Percentiles rank a stretch among this genome's conserved stretches.
Evolutionary conservation across 179 eudicot species (phyloP).

Genomic region (Silene vulgaris): DNA sequence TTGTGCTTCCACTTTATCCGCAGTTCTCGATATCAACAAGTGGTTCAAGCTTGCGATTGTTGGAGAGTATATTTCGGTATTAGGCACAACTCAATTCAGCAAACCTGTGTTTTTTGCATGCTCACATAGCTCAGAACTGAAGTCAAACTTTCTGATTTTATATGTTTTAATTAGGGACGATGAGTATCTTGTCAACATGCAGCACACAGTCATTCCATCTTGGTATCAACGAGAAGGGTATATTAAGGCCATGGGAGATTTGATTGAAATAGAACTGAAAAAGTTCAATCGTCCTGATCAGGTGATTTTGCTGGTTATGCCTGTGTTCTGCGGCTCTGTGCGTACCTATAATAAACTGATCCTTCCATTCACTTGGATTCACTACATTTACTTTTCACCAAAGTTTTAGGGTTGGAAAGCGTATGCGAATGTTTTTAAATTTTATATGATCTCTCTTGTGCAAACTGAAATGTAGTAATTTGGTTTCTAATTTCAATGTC

Average conservation of each 20-base stretch:
- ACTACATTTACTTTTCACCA: too few species aligned
- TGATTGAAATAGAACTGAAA: constrained; percentile 67
- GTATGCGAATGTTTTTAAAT: too few species aligned
- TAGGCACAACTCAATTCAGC: neutral
- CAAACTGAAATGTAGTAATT: too few species aligned
- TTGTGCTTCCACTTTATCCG: constrained; percentile 97
- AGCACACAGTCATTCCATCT: constrained; percentile 95
- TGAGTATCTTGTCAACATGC: constrained; percentile 93
- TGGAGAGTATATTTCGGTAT: constrained; percentile 93
- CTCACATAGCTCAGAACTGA: neutral
- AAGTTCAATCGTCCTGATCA: constrained; percentile 63
- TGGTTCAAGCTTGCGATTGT: constrained; percentile 91
- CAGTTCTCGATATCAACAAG: constrained; percentile 98
- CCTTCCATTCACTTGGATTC: too few species aligned
- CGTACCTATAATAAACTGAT: neutral
- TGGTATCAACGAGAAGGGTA: constrained; percentile 99
- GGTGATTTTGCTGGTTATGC: constrained; percentile 38
- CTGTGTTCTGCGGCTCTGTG: constrained; percentile 3
- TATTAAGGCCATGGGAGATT: constrained; percentile 80
- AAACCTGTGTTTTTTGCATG: neutral
- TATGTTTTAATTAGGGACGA: constrained; percentile 58
- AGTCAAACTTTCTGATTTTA: neutral
- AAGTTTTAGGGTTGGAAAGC: too few species aligned
- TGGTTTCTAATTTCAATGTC: too few species aligned
- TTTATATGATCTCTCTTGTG: too few species aligned